A percentile compares a stretch with the other conserved stretches of the same genome.
phyloP scores from a whole-genome alignment of 371 early-diverging fungal species.

The Actinomortierella ambigua region DNA sequence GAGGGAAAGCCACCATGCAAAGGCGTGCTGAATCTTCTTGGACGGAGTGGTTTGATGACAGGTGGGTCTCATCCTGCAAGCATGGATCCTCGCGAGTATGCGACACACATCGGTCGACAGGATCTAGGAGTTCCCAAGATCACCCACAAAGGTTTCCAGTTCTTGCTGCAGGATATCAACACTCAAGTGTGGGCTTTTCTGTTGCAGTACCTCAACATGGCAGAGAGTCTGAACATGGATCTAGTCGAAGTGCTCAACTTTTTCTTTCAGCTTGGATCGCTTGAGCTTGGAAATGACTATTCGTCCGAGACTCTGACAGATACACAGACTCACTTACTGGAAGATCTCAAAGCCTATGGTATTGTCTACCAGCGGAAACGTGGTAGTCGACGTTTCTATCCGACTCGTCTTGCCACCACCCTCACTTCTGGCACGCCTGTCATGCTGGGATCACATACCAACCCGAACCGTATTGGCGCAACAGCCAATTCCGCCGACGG shows the following conservation, averaged over 20 bases:
- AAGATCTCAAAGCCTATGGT: slow-evolving; percentile 89
- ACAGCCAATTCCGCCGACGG: slow-evolving; percentile 14
- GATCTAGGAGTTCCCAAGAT: slow-evolving; percentile 61
- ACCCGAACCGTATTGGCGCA: slow-evolving; percentile 23
- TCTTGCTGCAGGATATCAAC: slow-evolving; percentile 90
- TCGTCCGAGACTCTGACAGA: slow-evolving; percentile 81
- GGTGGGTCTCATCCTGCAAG: slow-evolving; percentile 42
- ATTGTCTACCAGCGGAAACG: slow-evolving; percentile 88
- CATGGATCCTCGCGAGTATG: slow-evolving; percentile 41
- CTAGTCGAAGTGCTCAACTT: slow-evolving; percentile 92
- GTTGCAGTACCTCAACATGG: slow-evolving; percentile 90
- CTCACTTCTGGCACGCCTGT: slow-evolving; percentile 81
- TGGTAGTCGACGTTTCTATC: slow-evolving; percentile 83
- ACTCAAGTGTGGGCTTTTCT: slow-evolving; percentile 96
- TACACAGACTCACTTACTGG: slow-evolving; percentile 84
- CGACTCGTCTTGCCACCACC: slow-evolving; percentile 91
- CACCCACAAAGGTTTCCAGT: slow-evolving; percentile 96
- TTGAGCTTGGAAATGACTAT: slow-evolving; percentile 91
- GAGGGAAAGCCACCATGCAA: slow-evolving; percentile 68
- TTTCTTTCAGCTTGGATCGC: slow-evolving; percentile 87
- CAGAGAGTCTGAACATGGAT: slow-evolving; percentile 87
- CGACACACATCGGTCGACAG: slow-evolving; percentile 35
- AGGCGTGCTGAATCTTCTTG: slow-evolving; percentile 79
- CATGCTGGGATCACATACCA: slow-evolving; percentile 30
- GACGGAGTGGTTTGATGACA: slow-evolving; percentile 81